Evolutionary conservation across 139 green algal genomes (phyloP).

Genomic region (Tetradesmus lagerheimii): DNA sequence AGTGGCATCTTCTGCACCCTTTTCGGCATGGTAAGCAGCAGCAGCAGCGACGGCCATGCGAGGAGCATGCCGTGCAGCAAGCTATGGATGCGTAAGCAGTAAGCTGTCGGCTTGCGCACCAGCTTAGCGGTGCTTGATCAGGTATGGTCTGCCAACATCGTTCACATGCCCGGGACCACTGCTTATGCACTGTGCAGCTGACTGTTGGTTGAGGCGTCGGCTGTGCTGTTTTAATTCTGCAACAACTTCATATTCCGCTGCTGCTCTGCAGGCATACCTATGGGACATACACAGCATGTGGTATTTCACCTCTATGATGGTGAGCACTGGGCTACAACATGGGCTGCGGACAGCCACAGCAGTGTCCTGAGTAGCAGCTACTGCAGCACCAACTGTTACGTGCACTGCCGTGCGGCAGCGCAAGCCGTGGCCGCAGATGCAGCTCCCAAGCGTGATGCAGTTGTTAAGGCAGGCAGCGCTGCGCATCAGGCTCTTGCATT

Average conservation of each 20-base stretch:
- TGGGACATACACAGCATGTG: slow-evolving; percentile 86
- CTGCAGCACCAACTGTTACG: neutral
- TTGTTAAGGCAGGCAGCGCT: neutral
- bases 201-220: neutral
- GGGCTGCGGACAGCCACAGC: neutral
- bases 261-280: slow-evolving; percentile 77
- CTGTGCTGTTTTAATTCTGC: neutral
- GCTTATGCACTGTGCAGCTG: neutral
- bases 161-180: too few relatives aligned
- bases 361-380: neutral
- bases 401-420: slow-evolving; percentile 1
- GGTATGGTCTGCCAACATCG: too few relatives aligned
- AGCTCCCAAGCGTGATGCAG: neutral
- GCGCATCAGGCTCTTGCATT: neutral
- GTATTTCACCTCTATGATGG: slow-evolving; percentile 80
- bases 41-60: too few relatives aligned
- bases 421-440: neutral
- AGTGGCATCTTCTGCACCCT: slow-evolving; percentile 80
- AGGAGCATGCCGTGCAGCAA: too few relatives aligned
- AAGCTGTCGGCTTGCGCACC: too few relatives aligned
- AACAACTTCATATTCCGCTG: too few relatives aligned
- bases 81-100: too few relatives aligned
- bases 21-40: slow-evolving; percentile 80
- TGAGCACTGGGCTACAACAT: slow-evolving; percentile 9
- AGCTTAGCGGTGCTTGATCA: too few relatives aligned